A percentile compares a stretch with the other conserved stretches of the same genome.
Evolutionary conservation across 305 asterid genomes (phyloP).

Genomic region (Plantago lanceolata): DNA sequence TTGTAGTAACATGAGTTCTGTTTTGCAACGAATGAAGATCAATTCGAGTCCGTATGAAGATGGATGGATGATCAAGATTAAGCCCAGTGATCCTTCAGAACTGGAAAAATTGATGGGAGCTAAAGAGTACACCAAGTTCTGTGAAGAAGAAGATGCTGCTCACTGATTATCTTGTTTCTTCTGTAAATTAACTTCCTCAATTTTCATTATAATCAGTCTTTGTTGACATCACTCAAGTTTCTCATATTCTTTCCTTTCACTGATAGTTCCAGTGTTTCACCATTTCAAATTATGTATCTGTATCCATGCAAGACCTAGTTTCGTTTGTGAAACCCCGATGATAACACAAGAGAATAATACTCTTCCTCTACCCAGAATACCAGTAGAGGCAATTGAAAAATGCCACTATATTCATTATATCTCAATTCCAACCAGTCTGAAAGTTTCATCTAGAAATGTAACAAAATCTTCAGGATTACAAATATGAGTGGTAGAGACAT

Average conservation of each 20-base stretch:
- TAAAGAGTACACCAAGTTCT: constrained; percentile 68
- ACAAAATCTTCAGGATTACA: constrained; percentile 51
- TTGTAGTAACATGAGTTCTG: neutral
- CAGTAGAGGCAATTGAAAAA: too few relatives aligned
- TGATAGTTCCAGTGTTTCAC: too few relatives aligned
- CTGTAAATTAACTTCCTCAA: constrained; percentile 6
- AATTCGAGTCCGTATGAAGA: constrained; percentile 81
- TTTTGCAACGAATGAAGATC: constrained; percentile 42
- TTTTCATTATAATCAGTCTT: neutral
- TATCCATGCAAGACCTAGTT: too few relatives aligned
- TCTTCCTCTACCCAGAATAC: too few relatives aligned
- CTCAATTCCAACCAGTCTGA: constrained; percentile 28
- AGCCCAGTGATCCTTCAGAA: constrained; percentile 64
- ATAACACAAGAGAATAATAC: too few relatives aligned
- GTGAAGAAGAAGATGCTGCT: constrained; percentile 83
- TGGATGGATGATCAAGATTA: constrained; percentile 95
- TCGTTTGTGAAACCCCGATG: too few relatives aligned
- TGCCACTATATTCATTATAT: constrained; percentile 20
- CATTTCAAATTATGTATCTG: too few relatives aligned
- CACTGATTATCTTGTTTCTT: constrained; percentile 31
- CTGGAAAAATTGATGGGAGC: constrained; percentile 54
- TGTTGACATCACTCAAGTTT: neutral
- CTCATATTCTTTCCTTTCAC: neutral
- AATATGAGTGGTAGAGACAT: constrained; percentile 29
- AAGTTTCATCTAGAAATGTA: constrained; percentile 44